Evolutionary conservation across 805 yeast species (phyloP), one percentile per base, ranked within the genome.

Genomic region (Saccharomycopsis sp.): DNA sequence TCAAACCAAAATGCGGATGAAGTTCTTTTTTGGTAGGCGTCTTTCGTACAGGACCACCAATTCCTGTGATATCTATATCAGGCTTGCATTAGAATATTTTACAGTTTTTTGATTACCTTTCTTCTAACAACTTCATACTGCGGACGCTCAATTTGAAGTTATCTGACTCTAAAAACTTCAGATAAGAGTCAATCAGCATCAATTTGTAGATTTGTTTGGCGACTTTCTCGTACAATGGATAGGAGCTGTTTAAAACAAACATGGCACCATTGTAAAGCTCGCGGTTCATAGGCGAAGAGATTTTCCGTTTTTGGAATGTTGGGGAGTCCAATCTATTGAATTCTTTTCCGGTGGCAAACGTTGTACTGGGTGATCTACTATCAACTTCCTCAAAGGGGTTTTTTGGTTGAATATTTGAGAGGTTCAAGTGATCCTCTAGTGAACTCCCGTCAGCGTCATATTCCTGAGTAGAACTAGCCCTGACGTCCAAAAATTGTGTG

Each of bases 151-250:
- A 44, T 12, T 44, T 44, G 21, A 44, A 44, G 8, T 12, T 61
- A 3, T 72, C 73, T 0, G 83, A 78, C 8, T 65, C 67, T 41
- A 84, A 59, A 63, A 89, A 88, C 67, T 87, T 88, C 2, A 87
- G 87, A 46, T 85, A 75, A 5, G 94, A 86, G 70, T 89, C 95
- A 40, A 69, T 76, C 63, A 85, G 87, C 86, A 89, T 82, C 69
- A 89, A 70, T 48, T 74, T 71, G 63, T 78, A 78, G 54, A 86
- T 76, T 51, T 78, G 79, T 9, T 63, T 54, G n/a, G 76, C 73
- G 4, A 86, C 79, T 20, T 72, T 71, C n/a, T 75, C 76, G 54
- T 80, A 79, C 15, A 80, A 69, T 1, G 77, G 78, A 29, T 64
- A 71, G 9, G 80, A 63, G 37, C 69, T 66, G 41, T 71, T 70